These are phyloP conservation scores for Fusarium annulatum DNA, from an alignment of 2,329 filamentous ascomycete species.

Conservation along the genomic window DNA sequence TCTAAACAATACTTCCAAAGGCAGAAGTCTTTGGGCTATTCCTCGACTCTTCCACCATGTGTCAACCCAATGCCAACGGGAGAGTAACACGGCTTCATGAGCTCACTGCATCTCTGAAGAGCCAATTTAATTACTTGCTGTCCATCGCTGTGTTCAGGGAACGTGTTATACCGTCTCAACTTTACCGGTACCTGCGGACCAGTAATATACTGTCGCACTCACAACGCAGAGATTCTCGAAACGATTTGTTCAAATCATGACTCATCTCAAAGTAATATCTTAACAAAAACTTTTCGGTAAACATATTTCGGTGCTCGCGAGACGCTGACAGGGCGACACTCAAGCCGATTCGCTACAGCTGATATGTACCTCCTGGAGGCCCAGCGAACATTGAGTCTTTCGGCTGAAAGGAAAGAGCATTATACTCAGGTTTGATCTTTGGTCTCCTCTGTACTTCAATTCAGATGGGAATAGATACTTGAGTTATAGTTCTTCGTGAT, in stretches of 20 bases:
- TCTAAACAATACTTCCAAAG: too few species aligned
- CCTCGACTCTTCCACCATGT: not conserved
- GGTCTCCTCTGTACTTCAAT: accelerated
- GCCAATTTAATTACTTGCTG: too few species aligned
- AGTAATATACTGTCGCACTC: too few species aligned
- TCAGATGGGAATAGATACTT: accelerated
- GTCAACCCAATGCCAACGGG: too few species aligned
- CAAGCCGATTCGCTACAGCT: too few species aligned
- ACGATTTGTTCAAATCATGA: accelerated
- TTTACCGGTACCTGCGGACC: not conserved
- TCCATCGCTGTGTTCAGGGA: too few species aligned
- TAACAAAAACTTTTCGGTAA: accelerated
- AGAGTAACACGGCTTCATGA: accelerated
- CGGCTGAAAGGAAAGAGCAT: too few species aligned
- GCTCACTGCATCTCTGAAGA: not conserved
- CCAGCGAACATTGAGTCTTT: not conserved
- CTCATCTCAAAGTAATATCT: accelerated
- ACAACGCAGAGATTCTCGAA: not conserved
- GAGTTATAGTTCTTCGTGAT: too few species aligned
- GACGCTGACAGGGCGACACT: too few species aligned
- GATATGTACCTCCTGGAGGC: too few species aligned
- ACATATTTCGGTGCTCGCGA: not conserved
- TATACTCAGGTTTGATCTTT: not conserved
- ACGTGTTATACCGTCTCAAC: accelerated
- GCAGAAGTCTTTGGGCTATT: not conserved